Evolutionary conservation across 2,329 filamentous ascomycete species (phyloP), one percentile per base, ranked within the genome.

Genomic region (Talaromyces pinophilus): DNA sequence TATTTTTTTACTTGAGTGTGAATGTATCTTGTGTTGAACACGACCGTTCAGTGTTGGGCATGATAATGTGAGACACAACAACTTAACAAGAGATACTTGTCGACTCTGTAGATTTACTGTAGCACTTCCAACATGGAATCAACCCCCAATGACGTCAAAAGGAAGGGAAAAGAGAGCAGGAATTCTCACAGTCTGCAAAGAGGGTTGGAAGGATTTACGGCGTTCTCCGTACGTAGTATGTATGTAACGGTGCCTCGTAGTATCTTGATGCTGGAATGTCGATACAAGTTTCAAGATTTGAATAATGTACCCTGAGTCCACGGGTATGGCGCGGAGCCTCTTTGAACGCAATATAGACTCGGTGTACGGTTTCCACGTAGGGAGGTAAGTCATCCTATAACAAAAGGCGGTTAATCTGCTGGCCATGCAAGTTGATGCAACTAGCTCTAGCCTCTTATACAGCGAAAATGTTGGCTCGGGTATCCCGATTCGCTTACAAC

Each of bases 271-370:
- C 25, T 54, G 30, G 48, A 17, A 33, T 13, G 8, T 35, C 2
- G 52, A 55, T 35, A 38, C 54, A 38, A 57, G 30, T 57, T 38
- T 57, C 54, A 57, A n/a, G 54, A 33, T 33, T 55, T 35, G 17
- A 35, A 35, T 35, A 35, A 35, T 35, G 25, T n/a, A 38, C 17
- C 40, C 15, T 8, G 6, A 54, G 28, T 52, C 22, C 22, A 25
- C 25, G 19, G 22, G 11, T 54, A 52, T n/a, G 22, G 17, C 17
- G 17, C 33, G 54, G 33, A 57, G 54, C 54, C 54, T 38, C 33
- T 15, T 55, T 30, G 52, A 38, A 22, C 30, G 30, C 30, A 35
- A 55, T 35, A 30, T 55, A 55, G 15, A 35, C 30, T 33, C 15
- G 28, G 30, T 35, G 52, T 55, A 38, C 7, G 10, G 13, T 54